Evolutionary conservation across 2,329 filamentous ascomycete genomes (phyloP).

Genomic region (Penicillium sp.): DNA sequence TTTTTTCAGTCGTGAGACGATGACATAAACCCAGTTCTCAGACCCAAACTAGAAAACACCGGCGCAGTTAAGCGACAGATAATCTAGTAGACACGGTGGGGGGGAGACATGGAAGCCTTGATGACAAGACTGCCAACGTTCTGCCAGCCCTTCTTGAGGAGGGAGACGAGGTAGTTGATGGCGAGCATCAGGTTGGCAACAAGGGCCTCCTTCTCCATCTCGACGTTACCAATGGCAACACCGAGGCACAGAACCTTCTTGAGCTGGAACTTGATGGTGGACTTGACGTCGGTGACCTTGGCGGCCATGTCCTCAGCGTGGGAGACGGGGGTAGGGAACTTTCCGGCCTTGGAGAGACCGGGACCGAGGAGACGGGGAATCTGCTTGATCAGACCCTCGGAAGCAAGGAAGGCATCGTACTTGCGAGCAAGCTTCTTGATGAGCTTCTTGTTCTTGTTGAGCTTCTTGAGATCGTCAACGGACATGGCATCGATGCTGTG

Average conservation of each 20-base stretch:
- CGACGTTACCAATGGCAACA: conserved; percentile 98
- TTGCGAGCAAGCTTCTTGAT: conserved; percentile 99
- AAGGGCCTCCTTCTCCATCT: conserved; percentile 93
- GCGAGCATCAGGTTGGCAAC: conserved; percentile 99
- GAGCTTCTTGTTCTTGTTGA: conserved; percentile 99
- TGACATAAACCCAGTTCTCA: conserved; percentile 31
- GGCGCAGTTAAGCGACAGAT: conserved; percentile 32
- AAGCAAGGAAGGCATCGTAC: conserved; percentile 99
- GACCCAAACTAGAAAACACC: conserved; percentile 23
- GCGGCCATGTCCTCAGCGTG: conserved; percentile 88
- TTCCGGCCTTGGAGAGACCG: conserved; percentile 98
- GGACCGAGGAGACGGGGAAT: conserved; percentile 99
- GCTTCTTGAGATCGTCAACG: conserved; percentile 98
- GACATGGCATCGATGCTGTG: conserved; percentile 98
- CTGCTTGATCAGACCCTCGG: conserved; percentile 98
- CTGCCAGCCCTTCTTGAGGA: conserved; percentile 99
- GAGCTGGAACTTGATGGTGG: conserved; percentile 99
- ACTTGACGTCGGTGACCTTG: conserved; percentile 99
- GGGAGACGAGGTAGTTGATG: conserved; percentile 99
- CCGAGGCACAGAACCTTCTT: conserved; percentile 99
- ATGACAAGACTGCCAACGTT: conserved; percentile 99
- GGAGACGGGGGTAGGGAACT: conserved; percentile 98
- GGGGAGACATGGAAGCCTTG: conserved; percentile 99
- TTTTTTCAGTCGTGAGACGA: conserved; percentile 31
- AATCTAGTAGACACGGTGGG: conserved; percentile 92